phyloP scores from a whole-genome alignment of 805 yeast species.

The Candida adriatica region DNA sequence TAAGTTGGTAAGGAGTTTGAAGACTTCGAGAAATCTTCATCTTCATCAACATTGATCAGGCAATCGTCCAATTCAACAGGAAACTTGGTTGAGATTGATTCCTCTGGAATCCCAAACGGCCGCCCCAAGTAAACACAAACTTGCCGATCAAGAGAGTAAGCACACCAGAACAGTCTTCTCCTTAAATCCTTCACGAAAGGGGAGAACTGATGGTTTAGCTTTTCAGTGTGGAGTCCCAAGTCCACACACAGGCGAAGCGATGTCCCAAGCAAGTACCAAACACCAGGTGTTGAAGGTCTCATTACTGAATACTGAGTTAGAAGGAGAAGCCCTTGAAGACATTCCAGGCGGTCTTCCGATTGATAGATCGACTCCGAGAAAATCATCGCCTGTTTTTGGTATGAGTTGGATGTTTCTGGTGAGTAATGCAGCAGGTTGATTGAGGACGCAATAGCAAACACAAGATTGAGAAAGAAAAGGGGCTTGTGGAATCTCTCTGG shows the following conservation, averaged over 20 bases:
- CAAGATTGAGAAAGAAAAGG: conserved; percentile 64
- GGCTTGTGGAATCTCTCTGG: conserved; percentile 46
- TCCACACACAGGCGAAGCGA: conserved; percentile 78
- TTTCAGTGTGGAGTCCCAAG: conserved; percentile 75
- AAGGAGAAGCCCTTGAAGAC: conserved; percentile 64
- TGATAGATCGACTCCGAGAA: conserved; percentile 51
- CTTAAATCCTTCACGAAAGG: conserved; percentile 61
- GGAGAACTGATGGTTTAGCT: conserved; percentile 33
- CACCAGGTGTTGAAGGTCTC: conserved; percentile 88
- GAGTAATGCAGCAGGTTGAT: conserved; percentile 65
- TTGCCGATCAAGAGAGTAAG: conserved; percentile 80
- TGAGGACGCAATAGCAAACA: conserved; percentile 77
- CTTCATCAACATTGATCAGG: conserved; percentile 34
- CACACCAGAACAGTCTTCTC: conserved; percentile 81
- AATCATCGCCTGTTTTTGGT: conserved; percentile 56
- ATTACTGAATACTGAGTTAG: conserved; percentile 68
- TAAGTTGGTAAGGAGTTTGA: conserved; percentile 48
- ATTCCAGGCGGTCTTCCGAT: conserved; percentile 57
- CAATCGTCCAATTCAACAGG: conserved; percentile 76
- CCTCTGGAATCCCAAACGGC: conserved; percentile 86
- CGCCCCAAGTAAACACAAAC: conserved; percentile 81
- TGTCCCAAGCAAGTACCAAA: conserved; percentile 86
- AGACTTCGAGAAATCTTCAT: conserved; percentile 33
- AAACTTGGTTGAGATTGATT: conserved; percentile 59
- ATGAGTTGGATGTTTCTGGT: conserved; percentile 59